A percentile compares a stretch with the other conserved stretches of the same genome.
Conservation (phyloP, 1,139 yeast genomes). For the Magnusiomyces paraingens region DNA sequence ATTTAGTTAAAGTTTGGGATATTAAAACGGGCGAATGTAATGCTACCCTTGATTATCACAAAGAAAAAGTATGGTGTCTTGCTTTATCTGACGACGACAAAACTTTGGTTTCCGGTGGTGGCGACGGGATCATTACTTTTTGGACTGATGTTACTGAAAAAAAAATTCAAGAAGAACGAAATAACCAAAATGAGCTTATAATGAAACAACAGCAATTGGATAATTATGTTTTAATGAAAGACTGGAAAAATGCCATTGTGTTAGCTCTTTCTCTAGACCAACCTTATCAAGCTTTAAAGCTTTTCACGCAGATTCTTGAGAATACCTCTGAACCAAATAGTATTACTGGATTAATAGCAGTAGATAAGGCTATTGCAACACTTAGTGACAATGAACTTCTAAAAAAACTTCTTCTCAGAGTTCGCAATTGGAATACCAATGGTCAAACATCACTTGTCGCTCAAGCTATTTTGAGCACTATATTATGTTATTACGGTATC, state of each 20-base stretch:
- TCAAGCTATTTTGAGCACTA: slow-evolving; percentile 63
- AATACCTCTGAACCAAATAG: slow-evolving; percentile 22
- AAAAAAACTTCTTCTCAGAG: slow-evolving; percentile 54
- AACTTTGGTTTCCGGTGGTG: slow-evolving; percentile 78
- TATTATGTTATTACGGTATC: slow-evolving; percentile 50
- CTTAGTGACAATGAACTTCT: slow-evolving; percentile 55
- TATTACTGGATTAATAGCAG: slow-evolving; percentile 52
- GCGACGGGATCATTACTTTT: slow-evolving; percentile 82
- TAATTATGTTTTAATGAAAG: slow-evolving; percentile 61
- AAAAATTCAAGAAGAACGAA: slow-evolving; percentile 39
- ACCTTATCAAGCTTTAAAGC: slow-evolving; percentile 74
- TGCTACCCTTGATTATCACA: slow-evolving; percentile 83
- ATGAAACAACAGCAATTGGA: slow-evolving; percentile 84
- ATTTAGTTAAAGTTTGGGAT: slow-evolving; percentile 89
- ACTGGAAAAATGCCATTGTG: slow-evolving; percentile 85
- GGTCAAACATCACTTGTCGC: slow-evolving; percentile 73
- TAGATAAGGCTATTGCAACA: slow-evolving; percentile 58
- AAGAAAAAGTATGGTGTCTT: slow-evolving; percentile 91
- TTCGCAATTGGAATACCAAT: slow-evolving; percentile 94
- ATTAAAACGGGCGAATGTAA: slow-evolving; percentile 61
- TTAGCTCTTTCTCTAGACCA: slow-evolving; percentile 81
- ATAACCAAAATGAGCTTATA: slow-evolving; percentile 41
- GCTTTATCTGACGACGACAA: slow-evolving; percentile 56
- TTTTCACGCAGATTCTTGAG: slow-evolving; percentile 51
- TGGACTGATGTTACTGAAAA: slow-evolving; percentile 89